Evolutionary conservation across 1,284 basidiomycete species (phyloP), one percentile per base, ranked within the genome.

Genomic region (Ceratobasidium sp.): DNA sequence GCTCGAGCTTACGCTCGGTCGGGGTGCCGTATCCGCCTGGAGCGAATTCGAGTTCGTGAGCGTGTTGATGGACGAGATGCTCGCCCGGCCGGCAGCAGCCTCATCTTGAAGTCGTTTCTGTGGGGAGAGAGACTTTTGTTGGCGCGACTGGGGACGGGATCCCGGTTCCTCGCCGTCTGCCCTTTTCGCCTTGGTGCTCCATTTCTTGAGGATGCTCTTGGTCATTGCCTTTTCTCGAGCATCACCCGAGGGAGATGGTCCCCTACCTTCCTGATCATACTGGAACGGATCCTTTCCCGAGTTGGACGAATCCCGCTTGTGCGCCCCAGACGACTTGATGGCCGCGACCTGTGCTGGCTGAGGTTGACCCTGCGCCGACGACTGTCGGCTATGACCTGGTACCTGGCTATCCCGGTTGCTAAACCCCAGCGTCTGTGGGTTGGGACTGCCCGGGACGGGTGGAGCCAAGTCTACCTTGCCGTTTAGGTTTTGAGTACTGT

Each of bases 281-380:
- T 73, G 69, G 71, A 75, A 75, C n/a, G 75, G 75, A 48, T 75
- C 75, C 52, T 59, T 64, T 30, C 75, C 71, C 58, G 75, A 75
- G 55, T 75, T 74, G 36, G 64, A 67, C 34, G 48, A 53, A 30
- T 67, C 62, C 32, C 62, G 62, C 48, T 53, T 67, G 50, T 53
- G 62, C 28, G 30, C n/a, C 36, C 36, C 36, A 28, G 62, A 5
- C 5, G 48, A 53, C 32, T 67, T 67, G 32, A 67, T 48, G 21
- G 62, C 61, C 9, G 61, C 43, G 18, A 64, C 45, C 43, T 64
- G 61, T 5, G 61, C 61, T 5, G 61, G 45, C n/a, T 64, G 61
- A 39, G 61, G 45, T 23, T 64, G 61, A 39, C 8, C 36, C 9
- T 14, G 23, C 28, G 57, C 8, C 30, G 55, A 64, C 43, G 28